phyloP scores from a whole-genome alignment of 345 rosid genomes.

The Ricinus communis region DNA sequence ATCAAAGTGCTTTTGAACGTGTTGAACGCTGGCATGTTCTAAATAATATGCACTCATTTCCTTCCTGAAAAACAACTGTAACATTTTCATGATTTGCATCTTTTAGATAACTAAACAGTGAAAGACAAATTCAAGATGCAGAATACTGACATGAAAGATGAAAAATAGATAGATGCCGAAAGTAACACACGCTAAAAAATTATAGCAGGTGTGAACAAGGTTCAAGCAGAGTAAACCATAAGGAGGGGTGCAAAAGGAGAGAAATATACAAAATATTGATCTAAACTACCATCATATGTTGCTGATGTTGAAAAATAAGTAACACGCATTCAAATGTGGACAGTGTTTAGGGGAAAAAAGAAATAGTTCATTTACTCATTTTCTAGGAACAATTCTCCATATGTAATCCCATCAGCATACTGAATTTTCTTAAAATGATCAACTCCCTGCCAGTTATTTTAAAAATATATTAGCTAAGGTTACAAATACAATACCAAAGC shows the following conservation, averaged over 20 bases:
- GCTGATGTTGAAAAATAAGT: neutral
- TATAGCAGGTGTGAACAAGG: neutral
- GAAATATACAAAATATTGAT: neutral
- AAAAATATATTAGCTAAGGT: constrained; percentile 32
- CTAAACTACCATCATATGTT: constrained; percentile 3
- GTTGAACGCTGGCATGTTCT: constrained; percentile 83
- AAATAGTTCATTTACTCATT: constrained; percentile 62
- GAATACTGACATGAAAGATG: neutral
- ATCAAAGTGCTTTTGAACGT: constrained; percentile 81
- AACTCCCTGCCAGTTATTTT: constrained; percentile 61
- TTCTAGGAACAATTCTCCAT: constrained; percentile 93
- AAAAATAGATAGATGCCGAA: neutral
- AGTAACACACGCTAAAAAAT: constrained; percentile 4
- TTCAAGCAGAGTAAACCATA: neutral
- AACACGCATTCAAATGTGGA: neutral
- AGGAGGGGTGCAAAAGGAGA: neutral
- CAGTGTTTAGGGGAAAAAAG: neutral
- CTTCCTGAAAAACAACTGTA: constrained; percentile 59
- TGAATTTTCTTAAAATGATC: constrained; percentile 95
- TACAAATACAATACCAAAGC: constrained; percentile 10
- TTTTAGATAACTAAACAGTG: constrained; percentile 1
- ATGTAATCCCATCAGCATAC: constrained; percentile 92
- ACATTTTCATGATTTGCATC: constrained; percentile 12
- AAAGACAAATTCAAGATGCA: constrained; percentile 8
- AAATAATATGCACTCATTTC: constrained; percentile 96